Base-by-base conservation (phyloP, 2,329 filamentous ascomycete species). In the Neopestalotiopsis rosae region DNA sequence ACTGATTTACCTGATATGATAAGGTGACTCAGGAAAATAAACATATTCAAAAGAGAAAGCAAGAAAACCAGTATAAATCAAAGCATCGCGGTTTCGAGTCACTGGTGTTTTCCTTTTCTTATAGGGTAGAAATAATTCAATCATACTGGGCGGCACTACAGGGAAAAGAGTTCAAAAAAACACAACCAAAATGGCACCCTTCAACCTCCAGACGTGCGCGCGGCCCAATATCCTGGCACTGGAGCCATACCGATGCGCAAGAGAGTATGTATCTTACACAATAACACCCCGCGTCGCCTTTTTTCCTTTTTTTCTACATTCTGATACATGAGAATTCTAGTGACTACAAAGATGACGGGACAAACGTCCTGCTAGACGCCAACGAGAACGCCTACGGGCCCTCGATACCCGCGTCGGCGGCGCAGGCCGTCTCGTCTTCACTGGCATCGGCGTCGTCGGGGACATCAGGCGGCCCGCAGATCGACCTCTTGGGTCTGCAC, bases 281-380 rank as follows among this genome's bases (percentile, higher is more conserved):
- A 38, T 7, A 38, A 38, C n/a, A 1, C 10, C 34, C n/a, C n/a
- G 13, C 62, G 12, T 49, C 20, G 30, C 12, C 13, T 5, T 4
- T 17, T 4, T 4, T 32, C 13, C 1, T 13, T 17, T 1, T 4
- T 14, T 4, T 42, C 34, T 30, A 6, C 34, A 13, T 12, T 73
- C 73, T 20, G 5, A n/a, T 9, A 80, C 73, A 83, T 73, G 78
- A 74, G 76, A 72, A 75, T 65, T 77, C 62, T 78, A 97, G 94
- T 84, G 96, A 99, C 88, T 98, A 99, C 88, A 98, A 99, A 84
- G 95, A 99, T 80, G 93, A 99, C 79, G 96, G 96, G 74, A 95
- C 91, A 69, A 98, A 98, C 78, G 90, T 98, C 76, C 91, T 99
- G 66, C 92, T 99, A 73, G 96, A 99, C 79, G 96, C 96, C 75